Evolutionary conservation across 495 filamentous ascomycete genomes (phyloP).

Genomic region (Penicillium robsamsonii): DNA sequence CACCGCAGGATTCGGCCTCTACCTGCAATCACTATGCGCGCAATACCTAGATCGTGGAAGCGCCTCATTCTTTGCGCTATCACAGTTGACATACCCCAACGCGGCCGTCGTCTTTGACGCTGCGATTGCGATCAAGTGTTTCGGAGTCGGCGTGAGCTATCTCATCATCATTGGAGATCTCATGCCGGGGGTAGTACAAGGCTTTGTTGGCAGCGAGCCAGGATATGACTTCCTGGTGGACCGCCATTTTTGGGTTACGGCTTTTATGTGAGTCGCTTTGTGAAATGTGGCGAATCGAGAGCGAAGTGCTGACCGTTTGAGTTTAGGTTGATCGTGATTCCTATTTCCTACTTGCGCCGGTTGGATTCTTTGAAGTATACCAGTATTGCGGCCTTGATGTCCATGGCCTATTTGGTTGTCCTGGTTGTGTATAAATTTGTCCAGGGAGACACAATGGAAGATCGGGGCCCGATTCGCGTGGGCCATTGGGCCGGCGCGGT

Average conservation of each 20-base stretch:
- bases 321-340: conserved; percentile 83
- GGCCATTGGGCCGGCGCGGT: conserved; percentile 76
- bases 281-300: neutral
- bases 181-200: conserved; percentile 90
- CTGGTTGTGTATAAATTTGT: conserved; percentile 88
- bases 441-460: conserved; percentile 68
- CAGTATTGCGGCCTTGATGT: conserved; percentile 83
- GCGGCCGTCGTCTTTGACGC: conserved; percentile 93
- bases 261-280: conserved; percentile 68
- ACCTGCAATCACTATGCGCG: conserved; percentile 89
- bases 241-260: conserved; percentile 97
- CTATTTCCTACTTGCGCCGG: conserved; percentile 83
- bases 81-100: conserved; percentile 94
- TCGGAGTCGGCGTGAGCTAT: conserved; percentile 94
- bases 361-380: conserved; percentile 97
- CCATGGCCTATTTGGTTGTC: conserved; percentile 90
- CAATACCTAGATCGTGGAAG: conserved; percentile 84
- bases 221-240: conserved; percentile 73
- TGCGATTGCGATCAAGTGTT: conserved; percentile 96
- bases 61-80: conserved; percentile 86
- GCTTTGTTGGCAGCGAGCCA: conserved; percentile 61
- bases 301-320: conserved; percentile 12
- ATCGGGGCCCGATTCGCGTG: conserved; percentile 69
- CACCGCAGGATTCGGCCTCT: conserved; percentile 88
- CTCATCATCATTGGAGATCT: conserved; percentile 97